Evolutionary conservation across 495 filamentous ascomycete species (phyloP).

Genomic region (Astrothelium subdiscretum): DNA sequence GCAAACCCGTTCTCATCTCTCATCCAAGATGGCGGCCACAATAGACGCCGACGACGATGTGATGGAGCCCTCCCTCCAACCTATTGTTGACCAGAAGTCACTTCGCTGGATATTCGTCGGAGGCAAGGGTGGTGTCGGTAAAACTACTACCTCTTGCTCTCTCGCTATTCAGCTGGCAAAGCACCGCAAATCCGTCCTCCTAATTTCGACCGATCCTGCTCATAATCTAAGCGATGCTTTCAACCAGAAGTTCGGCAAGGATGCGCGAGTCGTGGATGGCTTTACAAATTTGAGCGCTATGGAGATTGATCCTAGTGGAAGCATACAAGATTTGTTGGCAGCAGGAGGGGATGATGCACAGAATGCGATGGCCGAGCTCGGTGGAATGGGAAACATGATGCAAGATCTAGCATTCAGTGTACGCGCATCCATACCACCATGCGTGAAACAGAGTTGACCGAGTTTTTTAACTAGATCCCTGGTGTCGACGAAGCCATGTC

Average conservation of each 20-base stretch:
- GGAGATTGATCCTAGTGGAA: slow-evolving; percentile 98
- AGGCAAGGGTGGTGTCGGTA: slow-evolving; percentile 98
- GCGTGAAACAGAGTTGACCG: slow-evolving; percentile 13
- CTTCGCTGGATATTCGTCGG: slow-evolving; percentile 99
- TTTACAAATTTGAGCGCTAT: slow-evolving; percentile 93
- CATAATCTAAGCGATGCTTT: slow-evolving; percentile 99
- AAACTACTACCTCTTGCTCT: slow-evolving; percentile 96
- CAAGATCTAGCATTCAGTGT: slow-evolving; percentile 61
- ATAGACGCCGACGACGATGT: slow-evolving; percentile 48
- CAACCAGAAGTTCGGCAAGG: slow-evolving; percentile 98
- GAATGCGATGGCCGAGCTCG: slow-evolving; percentile 51
- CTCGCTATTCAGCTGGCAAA: slow-evolving; percentile 97
- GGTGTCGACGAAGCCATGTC: slow-evolving; percentile 99
- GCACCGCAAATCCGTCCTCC: slow-evolving; percentile 84
- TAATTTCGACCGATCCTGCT: slow-evolving; percentile 96
- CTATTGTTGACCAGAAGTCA: slow-evolving; percentile 83
- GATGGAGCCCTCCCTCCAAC: slow-evolving; percentile 86
- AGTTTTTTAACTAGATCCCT: slow-evolving; percentile 54
- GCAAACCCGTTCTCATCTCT: not conserved
- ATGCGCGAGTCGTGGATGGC: slow-evolving; percentile 82
- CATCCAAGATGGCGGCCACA: not conserved
- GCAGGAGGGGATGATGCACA: slow-evolving; percentile 64
- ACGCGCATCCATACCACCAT: slow-evolving; percentile 20
- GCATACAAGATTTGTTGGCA: slow-evolving; percentile 86
- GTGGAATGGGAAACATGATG: slow-evolving; percentile 62